phyloP scores from a whole-genome alignment of 2,329 filamentous ascomycete species.

The Ophiocordyceps camponoti-leonardi region DNA sequence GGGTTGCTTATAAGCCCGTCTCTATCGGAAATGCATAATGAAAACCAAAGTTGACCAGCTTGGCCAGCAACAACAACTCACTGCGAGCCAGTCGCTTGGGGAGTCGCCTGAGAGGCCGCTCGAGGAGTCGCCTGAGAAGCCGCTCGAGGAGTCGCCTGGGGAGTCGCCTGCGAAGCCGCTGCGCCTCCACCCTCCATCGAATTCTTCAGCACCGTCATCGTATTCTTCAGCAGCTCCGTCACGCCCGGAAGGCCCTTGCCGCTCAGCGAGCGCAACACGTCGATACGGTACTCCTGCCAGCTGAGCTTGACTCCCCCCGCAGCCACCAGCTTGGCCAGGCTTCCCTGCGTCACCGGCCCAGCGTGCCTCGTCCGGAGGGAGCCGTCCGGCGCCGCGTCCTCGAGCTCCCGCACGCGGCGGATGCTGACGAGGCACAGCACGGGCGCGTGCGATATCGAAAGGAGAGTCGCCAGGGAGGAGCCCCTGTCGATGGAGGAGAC shows the following conservation, averaged over 20 bases:
- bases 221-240: constrained; percentile 58
- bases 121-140: constrained; percentile 1
- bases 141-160: background rate
- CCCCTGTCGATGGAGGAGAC: constrained; percentile 27
- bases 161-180: constrained; percentile 2
- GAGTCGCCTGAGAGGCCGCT: constrained; percentile 2
- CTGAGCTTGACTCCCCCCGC: constrained; percentile 48
- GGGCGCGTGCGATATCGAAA: constrained; percentile 43
- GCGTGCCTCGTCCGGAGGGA: constrained; percentile 33
- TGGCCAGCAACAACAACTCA: no score
- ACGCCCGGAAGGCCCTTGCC: constrained; percentile 47
- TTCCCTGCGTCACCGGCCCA: constrained; percentile 53
- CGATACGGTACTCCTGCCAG: constrained; percentile 61
- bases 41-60: no score
- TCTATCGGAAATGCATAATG: no score
- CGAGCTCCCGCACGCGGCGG: constrained; percentile 34
- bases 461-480: constrained; percentile 29
- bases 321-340: constrained; percentile 42
- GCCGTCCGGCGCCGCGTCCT: constrained; percentile 31
- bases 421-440: constrained; percentile 38
- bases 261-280: constrained; percentile 53
- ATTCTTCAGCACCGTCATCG: constrained; percentile 57
- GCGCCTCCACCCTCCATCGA: constrained; percentile 14
- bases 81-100: no score
- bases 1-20: no score